Conservation (phyloP, 1,139 yeast species). For the Suhomyces yuchorum region DNA sequence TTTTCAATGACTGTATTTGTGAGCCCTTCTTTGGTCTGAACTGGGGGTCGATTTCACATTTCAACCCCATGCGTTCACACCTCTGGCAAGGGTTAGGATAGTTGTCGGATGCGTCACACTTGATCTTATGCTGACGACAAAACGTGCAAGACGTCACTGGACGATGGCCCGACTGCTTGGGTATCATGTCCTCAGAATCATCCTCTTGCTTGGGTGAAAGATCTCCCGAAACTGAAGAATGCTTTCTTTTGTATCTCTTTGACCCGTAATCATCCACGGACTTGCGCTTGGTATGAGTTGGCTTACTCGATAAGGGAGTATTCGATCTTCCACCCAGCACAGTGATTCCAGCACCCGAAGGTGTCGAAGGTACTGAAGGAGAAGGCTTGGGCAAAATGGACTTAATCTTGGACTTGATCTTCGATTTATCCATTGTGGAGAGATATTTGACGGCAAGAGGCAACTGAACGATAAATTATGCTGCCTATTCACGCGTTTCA, state of each 20-base stretch:
- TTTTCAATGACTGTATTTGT: constrained; percentile 79
- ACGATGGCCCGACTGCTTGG: constrained; percentile 55
- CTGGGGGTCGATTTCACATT: constrained; percentile 88
- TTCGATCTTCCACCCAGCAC: constrained; percentile 14
- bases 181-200: neutral
- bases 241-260: constrained; percentile 13
- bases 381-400: constrained; percentile 38
- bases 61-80: constrained; percentile 76
- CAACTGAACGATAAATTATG: neutral
- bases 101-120: constrained; percentile 85
- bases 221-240: neutral
- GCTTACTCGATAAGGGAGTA: constrained; percentile 6
- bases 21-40: constrained; percentile 91
- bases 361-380: constrained; percentile 21
- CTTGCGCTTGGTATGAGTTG: constrained; percentile 10
- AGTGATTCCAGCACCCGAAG: constrained; percentile 8
- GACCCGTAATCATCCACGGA: constrained; percentile 10
- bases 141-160: constrained; percentile 94
- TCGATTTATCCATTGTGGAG: constrained; percentile 37
- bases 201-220: neutral
- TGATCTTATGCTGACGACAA: constrained; percentile 92
- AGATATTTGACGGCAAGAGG: neutral
- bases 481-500: neutral
- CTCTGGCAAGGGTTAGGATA: constrained; percentile 83
- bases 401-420: constrained; percentile 43